Percentiles rank a stretch among this genome's conserved stretches.
phyloP scores from a whole-genome alignment of 106 monocot genomes.

The Posidonia australis region DNA sequence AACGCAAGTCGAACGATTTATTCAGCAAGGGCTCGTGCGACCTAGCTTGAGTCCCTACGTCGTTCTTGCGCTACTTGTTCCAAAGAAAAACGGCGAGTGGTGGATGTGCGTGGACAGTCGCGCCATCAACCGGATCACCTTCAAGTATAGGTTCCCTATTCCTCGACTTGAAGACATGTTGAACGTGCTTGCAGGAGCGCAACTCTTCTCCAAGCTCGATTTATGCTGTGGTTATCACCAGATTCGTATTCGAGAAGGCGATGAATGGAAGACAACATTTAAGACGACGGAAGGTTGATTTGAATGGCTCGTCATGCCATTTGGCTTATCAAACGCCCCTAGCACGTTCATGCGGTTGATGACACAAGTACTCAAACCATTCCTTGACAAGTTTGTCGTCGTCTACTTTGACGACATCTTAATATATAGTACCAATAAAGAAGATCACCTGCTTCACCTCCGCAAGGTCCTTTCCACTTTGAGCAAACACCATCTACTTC shows the following conservation, averaged over 20 bases:
- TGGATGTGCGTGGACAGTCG: neutral
- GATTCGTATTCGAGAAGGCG: conserved; percentile 3
- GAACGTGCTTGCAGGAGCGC: neutral
- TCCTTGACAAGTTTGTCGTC: neutral
- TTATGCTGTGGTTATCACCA: conserved; percentile 8
- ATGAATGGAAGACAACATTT: conserved; percentile 14
- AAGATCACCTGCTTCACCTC: neutral
- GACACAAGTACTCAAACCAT: conserved; percentile 9
- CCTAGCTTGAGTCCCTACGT: neutral
- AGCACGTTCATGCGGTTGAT: conserved; percentile 13
- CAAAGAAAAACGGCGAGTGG: conserved; percentile 1
- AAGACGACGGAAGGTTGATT: conserved; percentile 4
- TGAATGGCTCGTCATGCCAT: conserved; percentile 15
- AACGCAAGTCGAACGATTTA: neutral
- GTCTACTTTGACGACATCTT: conserved; percentile 11
- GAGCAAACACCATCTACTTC: neutral
- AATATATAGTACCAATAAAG: neutral
- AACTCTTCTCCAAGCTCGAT: conserved; percentile 10
- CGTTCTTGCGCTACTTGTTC: neutral
- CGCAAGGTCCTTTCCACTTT: neutral
- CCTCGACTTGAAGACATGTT: conserved; percentile 4
- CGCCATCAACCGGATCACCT: conserved; percentile 8
- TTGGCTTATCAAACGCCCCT: conserved; percentile 8
- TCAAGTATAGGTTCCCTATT: conserved; percentile 8
- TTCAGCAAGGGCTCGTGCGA: neutral